Evolutionary conservation across 176 grass and related monocot species (phyloP), one percentile per base, ranked within the genome.

Genomic region (Eragrostis nindensis): DNA sequence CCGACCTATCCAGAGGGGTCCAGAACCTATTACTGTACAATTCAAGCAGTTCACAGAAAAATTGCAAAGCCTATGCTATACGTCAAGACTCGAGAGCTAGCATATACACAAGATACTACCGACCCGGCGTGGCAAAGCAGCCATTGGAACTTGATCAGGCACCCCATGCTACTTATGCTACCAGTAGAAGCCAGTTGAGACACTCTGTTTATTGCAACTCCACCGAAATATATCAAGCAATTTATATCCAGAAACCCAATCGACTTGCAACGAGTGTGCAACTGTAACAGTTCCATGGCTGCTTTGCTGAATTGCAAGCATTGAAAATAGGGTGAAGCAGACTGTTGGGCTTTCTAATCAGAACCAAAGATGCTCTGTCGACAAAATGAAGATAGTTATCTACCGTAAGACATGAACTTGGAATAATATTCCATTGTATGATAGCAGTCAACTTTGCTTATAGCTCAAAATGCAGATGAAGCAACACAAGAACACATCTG

Each of bases 91-190:
- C 32, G 32, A 36, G 2, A 83, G 59, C 12, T 79, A 68, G 41
- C 59, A 67, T 45, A 62, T 43, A 77, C 66, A 81, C 62, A 49
- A 75, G 70, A 59, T 87, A 73, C 43, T 79, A 49, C 56, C 38
- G 15, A 63, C 11, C 24, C 1, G 24, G 13, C 43, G 62, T 53
- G 12, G 43, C 54, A 30, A 73, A 74, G 21, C 50, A 49, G 41
- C 41, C 41, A 68, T 14, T 25, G 68, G 53, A 79, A 79, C 38
- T 21, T 56, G 68, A 74, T 73, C 46, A 44, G 24, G 14, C 22
- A 46, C 38, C 13, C 45, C 55, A 71, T 43, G 55, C 68, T 80
- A 67, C 46, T 45, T 24, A 55, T 55, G 46, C 60, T 57, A 24
- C 69, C 59, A 14, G 17, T 60, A 63, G 9, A 74, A 59, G 55